A percentile compares a stretch with the other conserved stretches of the same genome.
Evolutionary conservation across 23 red algal genomes (phyloP).

Genomic region (Cyanidium caldarium): DNA sequence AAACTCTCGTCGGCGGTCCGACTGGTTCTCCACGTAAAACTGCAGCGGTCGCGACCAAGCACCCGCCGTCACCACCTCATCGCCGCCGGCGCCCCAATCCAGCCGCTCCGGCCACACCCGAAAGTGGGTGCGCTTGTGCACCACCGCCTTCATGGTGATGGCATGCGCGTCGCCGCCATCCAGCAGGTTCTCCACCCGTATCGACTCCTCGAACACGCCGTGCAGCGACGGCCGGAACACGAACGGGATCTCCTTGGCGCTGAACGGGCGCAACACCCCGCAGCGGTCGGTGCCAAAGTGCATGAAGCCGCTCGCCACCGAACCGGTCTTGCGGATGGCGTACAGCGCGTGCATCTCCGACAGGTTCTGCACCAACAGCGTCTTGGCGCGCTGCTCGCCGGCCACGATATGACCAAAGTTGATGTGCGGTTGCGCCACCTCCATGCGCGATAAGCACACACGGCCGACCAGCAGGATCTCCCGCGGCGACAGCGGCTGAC

Average conservation of each 20-base stretch:
- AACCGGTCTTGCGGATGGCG: conserved; percentile 48
- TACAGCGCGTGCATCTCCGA: conserved; percentile 68
- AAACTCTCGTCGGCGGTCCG: conserved; percentile 16
- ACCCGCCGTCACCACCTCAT: not conserved
- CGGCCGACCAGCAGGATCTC: conserved; percentile 37
- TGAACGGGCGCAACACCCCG: conserved; percentile 65
- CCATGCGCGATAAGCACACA: conserved; percentile 54
- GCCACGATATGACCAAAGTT: conserved; percentile 60
- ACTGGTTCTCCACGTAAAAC: conserved; percentile 14
- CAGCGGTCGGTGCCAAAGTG: conserved; percentile 36
- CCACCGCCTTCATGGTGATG: conserved; percentile 62
- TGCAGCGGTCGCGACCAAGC: not conserved
- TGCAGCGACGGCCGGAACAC: conserved; percentile 46
- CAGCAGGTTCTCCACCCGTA: conserved; percentile 50
- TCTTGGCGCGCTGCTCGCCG: conserved; percentile 72
- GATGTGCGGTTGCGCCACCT: conserved; percentile 47
- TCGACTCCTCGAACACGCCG: conserved; percentile 50
- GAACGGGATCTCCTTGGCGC: conserved; percentile 57
- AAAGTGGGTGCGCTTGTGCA: conserved; percentile 23
- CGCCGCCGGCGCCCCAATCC: not conserved
- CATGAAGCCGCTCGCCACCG: conserved; percentile 26
- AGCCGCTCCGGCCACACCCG: not conserved
- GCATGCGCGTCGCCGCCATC: conserved; percentile 28
- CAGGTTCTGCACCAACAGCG: conserved; percentile 55
- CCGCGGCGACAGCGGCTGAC: conserved; percentile 11